phyloP scores from a whole-genome alignment of 2,329 filamentous ascomycete species.

The Chrysoporthe deuterocubensis region DNA sequence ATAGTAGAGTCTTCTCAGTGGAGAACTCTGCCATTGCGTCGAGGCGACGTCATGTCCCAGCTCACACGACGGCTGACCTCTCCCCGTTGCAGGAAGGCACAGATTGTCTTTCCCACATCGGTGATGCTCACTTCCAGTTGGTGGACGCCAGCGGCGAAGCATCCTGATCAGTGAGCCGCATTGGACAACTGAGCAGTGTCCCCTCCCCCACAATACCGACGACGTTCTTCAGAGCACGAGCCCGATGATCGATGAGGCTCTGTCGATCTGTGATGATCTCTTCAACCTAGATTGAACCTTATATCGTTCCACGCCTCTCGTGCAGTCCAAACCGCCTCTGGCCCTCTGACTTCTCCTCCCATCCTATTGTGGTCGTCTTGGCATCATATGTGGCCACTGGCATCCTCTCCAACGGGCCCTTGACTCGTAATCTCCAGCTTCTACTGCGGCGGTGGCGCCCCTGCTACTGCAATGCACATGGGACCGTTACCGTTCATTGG shows the following conservation, averaged over 20 bases:
- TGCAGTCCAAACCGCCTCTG: neutral
- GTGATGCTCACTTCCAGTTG: no score
- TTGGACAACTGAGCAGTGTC: no score
- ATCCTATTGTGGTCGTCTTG: neutral
- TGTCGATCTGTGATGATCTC: slow-evolving; percentile 23
- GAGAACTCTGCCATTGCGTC: no score
- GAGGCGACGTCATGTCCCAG: no score
- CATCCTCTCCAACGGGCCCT: neutral
- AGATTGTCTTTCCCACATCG: no score
- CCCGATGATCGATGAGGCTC: slow-evolving; percentile 24
- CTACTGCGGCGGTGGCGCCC: neutral
- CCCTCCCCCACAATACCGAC: neutral
- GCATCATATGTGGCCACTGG: neutral
- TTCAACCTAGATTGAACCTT: slow-evolving; percentile 3
- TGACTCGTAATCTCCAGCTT: neutral
- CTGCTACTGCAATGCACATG: slow-evolving; percentile 14
- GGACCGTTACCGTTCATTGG: neutral
- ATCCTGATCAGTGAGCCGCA: no score
- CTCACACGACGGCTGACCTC: no score
- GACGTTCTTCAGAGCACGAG: neutral
- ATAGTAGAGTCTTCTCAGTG: no score
- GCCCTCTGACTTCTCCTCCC: neutral
- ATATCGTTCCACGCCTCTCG: neutral
- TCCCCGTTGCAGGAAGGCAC: no score
- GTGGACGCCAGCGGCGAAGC: no score